These are phyloP conservation scores for Leccinum aurantiacum DNA, from an alignment of 768 basidiomycete species.

Conservation along the genomic window DNA sequence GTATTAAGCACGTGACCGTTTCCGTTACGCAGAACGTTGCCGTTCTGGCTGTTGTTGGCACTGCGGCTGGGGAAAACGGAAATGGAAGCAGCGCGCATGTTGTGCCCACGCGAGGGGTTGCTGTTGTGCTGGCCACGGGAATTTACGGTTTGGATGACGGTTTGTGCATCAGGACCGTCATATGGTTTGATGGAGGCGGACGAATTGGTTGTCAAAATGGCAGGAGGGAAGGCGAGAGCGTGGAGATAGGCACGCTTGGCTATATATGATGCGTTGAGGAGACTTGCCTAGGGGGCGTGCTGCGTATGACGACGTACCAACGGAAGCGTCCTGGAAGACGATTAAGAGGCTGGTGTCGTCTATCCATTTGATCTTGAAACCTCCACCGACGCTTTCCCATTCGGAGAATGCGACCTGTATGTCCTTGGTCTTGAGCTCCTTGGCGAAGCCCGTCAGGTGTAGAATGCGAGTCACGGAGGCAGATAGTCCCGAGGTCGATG, in stretches of 20 bases:
- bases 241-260: conserved; percentile 64
- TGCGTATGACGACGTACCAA: conserved; percentile 63
- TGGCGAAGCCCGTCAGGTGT: conserved; percentile 86
- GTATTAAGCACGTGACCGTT: conserved; percentile 39
- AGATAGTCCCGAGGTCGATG: conserved; percentile 78
- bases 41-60: conserved; percentile 38
- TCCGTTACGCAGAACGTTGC: conserved; percentile 30
- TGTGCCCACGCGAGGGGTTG: conserved; percentile 69
- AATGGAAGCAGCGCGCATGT: conserved; percentile 65
- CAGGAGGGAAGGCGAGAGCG: conserved; percentile 79
- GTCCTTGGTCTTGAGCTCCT: conserved; percentile 97
- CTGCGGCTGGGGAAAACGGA: conserved; percentile 61
- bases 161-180: conserved; percentile 90
- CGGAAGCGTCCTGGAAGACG: conserved; percentile 87
- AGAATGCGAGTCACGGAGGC: conserved; percentile 97
- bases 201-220: conserved; percentile 56
- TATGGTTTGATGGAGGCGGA: conserved; percentile 81
- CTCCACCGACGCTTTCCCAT: conserved; percentile 82
- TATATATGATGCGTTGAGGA: conserved; percentile 6
- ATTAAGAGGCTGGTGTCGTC: conserved; percentile 95
- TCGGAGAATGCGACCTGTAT: conserved; percentile 89
- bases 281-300: neutral
- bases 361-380: conserved; percentile 99
- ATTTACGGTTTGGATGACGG: conserved; percentile 81
- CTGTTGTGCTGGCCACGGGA: conserved; percentile 61